These are phyloP conservation scores for Nannochloris sp. DNA, from an alignment of 139 green algal genomes.

Conservation along the genomic window DNA sequence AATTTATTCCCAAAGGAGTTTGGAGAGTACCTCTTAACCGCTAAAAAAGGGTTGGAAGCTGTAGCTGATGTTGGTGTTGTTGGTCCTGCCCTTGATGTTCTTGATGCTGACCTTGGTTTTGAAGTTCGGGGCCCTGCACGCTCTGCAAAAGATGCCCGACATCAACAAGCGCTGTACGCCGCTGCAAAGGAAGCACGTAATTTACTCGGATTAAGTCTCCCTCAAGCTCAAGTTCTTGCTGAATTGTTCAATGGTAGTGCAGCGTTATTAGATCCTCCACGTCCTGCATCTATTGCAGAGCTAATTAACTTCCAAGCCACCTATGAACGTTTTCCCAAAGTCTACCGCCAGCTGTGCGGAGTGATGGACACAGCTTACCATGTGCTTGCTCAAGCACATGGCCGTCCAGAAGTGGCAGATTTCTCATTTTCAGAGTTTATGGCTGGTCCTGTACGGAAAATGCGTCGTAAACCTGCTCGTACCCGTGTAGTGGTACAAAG, in stretches of 20 bases:
- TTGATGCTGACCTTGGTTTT: conserved; percentile 53
- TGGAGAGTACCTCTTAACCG: conserved; percentile 43
- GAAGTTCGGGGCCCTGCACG: conserved; percentile 12
- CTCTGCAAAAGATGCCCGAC: conserved; percentile 26
- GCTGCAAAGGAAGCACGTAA: conserved; percentile 41
- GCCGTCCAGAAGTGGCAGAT: conserved; percentile 9
- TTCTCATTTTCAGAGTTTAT: conserved; percentile 54
- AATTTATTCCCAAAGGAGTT: conserved; percentile 43
- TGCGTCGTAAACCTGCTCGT: conserved; percentile 59
- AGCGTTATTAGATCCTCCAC: conserved; percentile 29
- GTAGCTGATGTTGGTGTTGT: conserved; percentile 39
- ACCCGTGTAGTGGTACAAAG: conserved; percentile 21
- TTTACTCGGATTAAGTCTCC: conserved; percentile 38
- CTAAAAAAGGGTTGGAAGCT: conserved; percentile 12
- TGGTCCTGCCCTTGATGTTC: conserved; percentile 36
- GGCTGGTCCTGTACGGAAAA: conserved; percentile 32
- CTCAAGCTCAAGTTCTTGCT: conserved; percentile 32
- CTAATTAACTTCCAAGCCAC: conserved; percentile 43
- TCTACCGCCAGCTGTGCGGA: conserved; percentile 42
- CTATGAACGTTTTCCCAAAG: conserved; percentile 17
- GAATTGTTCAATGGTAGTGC: conserved; percentile 31
- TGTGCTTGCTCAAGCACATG: conserved; percentile 9
- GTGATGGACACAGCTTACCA: conserved; percentile 36
- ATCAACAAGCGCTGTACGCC: conserved; percentile 35
- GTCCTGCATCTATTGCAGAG: conserved; percentile 32